Evolutionary conservation across 2,329 filamentous ascomycete genomes (phyloP).

Genomic region (Ophiosphaerella korrae): DNA sequence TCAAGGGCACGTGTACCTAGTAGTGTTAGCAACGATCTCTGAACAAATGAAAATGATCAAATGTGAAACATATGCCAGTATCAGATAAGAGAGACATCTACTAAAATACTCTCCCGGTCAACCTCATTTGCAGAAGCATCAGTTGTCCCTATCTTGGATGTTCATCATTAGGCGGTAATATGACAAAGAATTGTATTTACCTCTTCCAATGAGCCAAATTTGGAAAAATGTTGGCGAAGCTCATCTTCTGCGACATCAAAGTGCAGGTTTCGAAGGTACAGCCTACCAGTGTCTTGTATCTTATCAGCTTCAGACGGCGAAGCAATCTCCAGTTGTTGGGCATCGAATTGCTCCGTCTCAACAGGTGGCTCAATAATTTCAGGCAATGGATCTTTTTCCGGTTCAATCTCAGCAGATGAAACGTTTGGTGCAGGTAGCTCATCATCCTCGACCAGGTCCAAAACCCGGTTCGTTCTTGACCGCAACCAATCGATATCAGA

Average conservation of each 20-base stretch:
- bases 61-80: slow-evolving; percentile 38
- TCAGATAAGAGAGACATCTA: slow-evolving; percentile 99
- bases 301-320: slow-evolving; percentile 59
- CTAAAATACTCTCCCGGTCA: slow-evolving; percentile 96
- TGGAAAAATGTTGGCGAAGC: slow-evolving; percentile 71
- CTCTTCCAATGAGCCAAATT: slow-evolving; percentile 81
- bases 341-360: slow-evolving; percentile 11
- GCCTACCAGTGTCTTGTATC: slow-evolving; percentile 73
- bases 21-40: slow-evolving; percentile 21
- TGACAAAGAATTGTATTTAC: slow-evolving; percentile 61
- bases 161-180: slow-evolving; percentile 74
- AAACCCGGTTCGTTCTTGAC: slow-evolving; percentile 81
- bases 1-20: slow-evolving; percentile 85
- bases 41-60: background rate
- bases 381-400: slow-evolving; percentile 5
- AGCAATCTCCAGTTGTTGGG: slow-evolving; percentile 31
- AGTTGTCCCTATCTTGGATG: slow-evolving; percentile 98
- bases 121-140: slow-evolving; percentile 92
- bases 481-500: slow-evolving; percentile 92
- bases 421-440: slow-evolving; percentile 43
- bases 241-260: slow-evolving; percentile 81
- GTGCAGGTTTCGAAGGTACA: slow-evolving; percentile 88
- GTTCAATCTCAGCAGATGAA: slow-evolving; percentile 10
- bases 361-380: background rate
- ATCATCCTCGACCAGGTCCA: slow-evolving; percentile 82